Conservation (phyloP, 139 green algal species). For the Coelastrella sp. region DNA sequence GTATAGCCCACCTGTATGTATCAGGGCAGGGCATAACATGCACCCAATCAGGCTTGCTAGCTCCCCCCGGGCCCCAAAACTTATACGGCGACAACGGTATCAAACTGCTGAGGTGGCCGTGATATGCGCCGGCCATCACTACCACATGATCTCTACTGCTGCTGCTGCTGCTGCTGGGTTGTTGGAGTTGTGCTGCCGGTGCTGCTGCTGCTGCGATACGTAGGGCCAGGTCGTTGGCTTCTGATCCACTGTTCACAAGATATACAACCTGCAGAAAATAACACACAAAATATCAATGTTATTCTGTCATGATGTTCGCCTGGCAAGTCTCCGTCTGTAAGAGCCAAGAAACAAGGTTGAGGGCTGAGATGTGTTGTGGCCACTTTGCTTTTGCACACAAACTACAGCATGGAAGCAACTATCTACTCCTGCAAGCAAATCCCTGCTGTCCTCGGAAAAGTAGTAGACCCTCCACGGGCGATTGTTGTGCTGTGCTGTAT, state of each 20-base stretch:
- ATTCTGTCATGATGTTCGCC: no score
- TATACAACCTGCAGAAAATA: conserved; percentile 68
- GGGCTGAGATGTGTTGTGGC: no score
- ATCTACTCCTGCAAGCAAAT: no score
- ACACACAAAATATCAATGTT: no score
- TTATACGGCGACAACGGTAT: conserved; percentile 81
- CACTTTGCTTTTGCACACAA: no score
- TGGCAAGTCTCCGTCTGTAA: no score
- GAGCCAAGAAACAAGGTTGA: no score
- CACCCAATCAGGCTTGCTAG: conserved; percentile 54
- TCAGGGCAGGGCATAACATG: conserved; percentile 76
- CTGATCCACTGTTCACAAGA: conserved; percentile 84
- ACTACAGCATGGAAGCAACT: no score
- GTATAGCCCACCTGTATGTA: conserved; percentile 69
- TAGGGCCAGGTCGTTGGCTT: conserved; percentile 94
- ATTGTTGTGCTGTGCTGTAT: no score
- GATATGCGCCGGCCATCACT: conserved; percentile 82
- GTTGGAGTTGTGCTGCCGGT: not conserved
- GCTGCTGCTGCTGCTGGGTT: not conserved
- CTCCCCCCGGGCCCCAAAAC: conserved; percentile 76
- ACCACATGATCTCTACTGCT: conserved; percentile 59
- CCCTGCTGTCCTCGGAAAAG: no score
- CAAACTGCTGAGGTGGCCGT: conserved; percentile 78
- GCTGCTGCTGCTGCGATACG: conserved; percentile 66
- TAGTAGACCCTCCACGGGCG: no score